Evolutionary conservation across 306 rosid genomes (phyloP).

Genomic region (Oxytropis ochrocephala): DNA sequence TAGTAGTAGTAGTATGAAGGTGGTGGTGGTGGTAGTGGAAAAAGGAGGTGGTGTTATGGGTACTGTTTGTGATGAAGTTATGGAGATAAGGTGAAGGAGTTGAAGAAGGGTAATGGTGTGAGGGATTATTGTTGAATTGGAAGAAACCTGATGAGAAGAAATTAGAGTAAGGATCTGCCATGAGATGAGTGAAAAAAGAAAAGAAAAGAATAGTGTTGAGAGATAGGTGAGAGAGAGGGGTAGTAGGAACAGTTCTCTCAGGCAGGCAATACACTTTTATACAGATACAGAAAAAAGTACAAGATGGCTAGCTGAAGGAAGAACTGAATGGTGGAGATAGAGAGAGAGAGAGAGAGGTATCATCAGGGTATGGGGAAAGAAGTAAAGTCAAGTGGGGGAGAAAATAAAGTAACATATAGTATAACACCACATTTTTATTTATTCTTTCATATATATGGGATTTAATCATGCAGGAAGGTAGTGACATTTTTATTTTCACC

Average conservation of each 20-base stretch:
- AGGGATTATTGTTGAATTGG: conserved; percentile 20
- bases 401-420: not conserved
- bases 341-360: conserved; percentile 31
- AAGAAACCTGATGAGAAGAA: conserved; percentile 27
- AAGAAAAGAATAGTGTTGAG: conserved; percentile 4
- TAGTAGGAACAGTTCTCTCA: conserved; percentile 26
- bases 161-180: conserved; percentile 44
- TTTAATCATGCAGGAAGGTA: no score
- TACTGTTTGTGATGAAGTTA: conserved; percentile 14
- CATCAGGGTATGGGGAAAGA: not conserved
- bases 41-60: not conserved
- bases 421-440: no score
- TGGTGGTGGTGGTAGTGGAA: conserved; percentile 16
- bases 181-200: not conserved
- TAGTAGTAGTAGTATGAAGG: no score
- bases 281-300: conserved; percentile 59
- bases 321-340: conserved; percentile 56
- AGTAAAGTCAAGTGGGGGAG: conserved; percentile 13
- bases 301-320: conserved; percentile 64
- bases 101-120: conserved; percentile 13
- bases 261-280: conserved; percentile 23
- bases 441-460: no score
- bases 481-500: no score
- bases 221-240: conserved; percentile 7
- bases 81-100: conserved; percentile 21